phyloP scores from a whole-genome alignment of 106 monocot genomes.

The Apostasia ramifera region DNA sequence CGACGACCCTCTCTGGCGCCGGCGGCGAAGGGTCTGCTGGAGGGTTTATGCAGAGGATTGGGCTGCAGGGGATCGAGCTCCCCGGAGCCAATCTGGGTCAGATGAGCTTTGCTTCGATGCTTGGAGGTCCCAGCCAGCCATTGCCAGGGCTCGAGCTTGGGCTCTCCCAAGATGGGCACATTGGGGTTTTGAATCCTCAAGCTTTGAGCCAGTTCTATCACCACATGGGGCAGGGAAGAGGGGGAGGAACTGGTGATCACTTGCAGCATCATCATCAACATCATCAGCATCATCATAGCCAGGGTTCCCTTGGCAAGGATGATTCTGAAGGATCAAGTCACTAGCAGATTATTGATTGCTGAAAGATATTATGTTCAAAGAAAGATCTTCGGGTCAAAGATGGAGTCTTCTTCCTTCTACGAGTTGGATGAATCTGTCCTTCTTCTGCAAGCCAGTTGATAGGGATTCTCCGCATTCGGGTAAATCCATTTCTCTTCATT shows the following conservation, averaged over 20 bases:
- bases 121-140: constrained; percentile 27
- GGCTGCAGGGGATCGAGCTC: constrained; percentile 37
- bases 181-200: constrained; percentile 39
- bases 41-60: constrained; percentile 13
- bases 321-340: constrained; percentile 5
- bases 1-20: not conserved
- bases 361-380: not conserved
- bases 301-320: not conserved
- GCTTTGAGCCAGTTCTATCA: constrained; percentile 45
- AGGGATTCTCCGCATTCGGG: not conserved
- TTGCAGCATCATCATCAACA: constrained; percentile 19
- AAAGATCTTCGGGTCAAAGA: not conserved
- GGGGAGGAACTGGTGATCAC: constrained; percentile 7
- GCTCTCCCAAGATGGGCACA: constrained; percentile 43
- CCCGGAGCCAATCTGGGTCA: constrained; percentile 10
- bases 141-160: constrained; percentile 59
- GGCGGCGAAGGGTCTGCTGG: constrained; percentile 7
- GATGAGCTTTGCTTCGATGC: constrained; percentile 53
- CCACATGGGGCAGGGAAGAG: constrained; percentile 33
- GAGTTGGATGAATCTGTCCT: not conserved
- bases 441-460: not conserved
- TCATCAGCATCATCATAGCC: constrained; percentile 5
- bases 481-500: not conserved
- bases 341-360: not conserved
- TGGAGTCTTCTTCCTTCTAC: not conserved